A percentile compares a stretch with the other conserved stretches of the same genome.
These are phyloP conservation scores for Candida albicans DNA, from an alignment of 1,139 yeast species.

Conservation along the genomic window DNA sequence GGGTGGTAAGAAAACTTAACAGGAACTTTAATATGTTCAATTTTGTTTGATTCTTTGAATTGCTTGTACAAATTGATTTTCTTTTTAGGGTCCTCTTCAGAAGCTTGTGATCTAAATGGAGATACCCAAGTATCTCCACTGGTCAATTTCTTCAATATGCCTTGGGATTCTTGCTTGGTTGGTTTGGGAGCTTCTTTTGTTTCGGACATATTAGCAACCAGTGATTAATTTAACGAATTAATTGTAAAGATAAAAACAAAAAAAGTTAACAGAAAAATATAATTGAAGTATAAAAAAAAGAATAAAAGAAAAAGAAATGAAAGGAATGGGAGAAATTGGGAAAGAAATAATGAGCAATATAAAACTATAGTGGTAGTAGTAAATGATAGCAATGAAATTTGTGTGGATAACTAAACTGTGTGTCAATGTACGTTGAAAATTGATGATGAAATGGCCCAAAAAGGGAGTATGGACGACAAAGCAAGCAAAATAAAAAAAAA, in stretches of 20 bases:
- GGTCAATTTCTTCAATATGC: conserved; percentile 41
- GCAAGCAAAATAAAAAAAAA: conserved; percentile 6
- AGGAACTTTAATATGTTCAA: conserved; percentile 41
- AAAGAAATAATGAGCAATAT: too few species aligned
- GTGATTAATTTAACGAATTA: too few species aligned
- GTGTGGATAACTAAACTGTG: too few species aligned
- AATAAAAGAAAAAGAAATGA: too few species aligned
- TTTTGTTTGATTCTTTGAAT: conserved; percentile 36
- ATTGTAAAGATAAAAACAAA: too few species aligned
- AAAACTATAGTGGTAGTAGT: too few species aligned
- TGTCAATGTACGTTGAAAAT: too few species aligned
- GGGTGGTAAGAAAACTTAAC: conserved; percentile 42
- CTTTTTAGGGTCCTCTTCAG: conserved; percentile 17
- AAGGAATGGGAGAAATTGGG: too few species aligned
- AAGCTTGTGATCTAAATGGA: conserved; percentile 44
- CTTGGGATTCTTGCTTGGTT: conserved; percentile 7
- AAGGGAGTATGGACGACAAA: conserved; percentile 23
- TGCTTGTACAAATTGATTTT: conserved; percentile 31
- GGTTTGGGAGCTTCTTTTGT: conserved; percentile 20
- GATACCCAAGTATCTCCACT: conserved; percentile 48
- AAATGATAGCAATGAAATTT: too few species aligned
- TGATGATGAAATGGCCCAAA: background rate
- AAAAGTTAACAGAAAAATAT: too few species aligned
- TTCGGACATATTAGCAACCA: too few species aligned
- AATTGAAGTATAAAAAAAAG: too few species aligned